Conservation (phyloP, 1,284 basidiomycete genomes). For the Abortiporus biennis region DNA sequence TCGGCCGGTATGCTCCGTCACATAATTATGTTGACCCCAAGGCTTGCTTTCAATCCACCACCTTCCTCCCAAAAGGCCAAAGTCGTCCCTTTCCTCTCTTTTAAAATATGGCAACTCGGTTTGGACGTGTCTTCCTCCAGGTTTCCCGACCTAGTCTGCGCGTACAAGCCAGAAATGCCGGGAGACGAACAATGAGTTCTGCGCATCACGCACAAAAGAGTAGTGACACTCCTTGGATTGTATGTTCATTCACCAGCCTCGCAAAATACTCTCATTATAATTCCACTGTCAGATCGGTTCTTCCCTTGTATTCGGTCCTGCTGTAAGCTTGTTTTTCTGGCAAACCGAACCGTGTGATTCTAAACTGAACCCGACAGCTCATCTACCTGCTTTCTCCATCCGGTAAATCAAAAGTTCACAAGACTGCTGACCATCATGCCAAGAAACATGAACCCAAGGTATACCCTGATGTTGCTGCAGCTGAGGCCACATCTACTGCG, state of each 20-base stretch:
- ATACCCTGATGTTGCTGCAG: background rate
- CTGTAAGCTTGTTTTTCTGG: constrained; percentile 14
- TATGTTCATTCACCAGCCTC: constrained; percentile 8
- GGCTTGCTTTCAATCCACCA: background rate
- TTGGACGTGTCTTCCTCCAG: no score
- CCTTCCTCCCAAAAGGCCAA: constrained; percentile 6
- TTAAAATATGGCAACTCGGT: constrained; percentile 17
- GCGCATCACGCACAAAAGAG: constrained; percentile 15
- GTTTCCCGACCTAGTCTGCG: background rate
- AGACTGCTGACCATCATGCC: constrained; percentile 3
- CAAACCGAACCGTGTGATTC: background rate
- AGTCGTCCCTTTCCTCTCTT: constrained; percentile 4
- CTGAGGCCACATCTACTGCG: background rate
- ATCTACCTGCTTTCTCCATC: constrained; percentile 13
- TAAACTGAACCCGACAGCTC: no score
- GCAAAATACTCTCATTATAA: background rate
- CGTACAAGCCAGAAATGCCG: constrained; percentile 2
- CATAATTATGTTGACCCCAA: background rate
- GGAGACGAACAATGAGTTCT: constrained; percentile 21
- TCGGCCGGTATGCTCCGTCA: background rate
- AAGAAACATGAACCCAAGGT: constrained; percentile 1
- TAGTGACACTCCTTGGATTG: constrained; percentile 21
- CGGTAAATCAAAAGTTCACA: constrained; percentile 9
- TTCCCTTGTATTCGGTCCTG: constrained; percentile 23
- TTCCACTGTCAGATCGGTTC: constrained; percentile 29